Conservation (phyloP, 345 rosid species). For the Hibiscus syriacus region DNA sequence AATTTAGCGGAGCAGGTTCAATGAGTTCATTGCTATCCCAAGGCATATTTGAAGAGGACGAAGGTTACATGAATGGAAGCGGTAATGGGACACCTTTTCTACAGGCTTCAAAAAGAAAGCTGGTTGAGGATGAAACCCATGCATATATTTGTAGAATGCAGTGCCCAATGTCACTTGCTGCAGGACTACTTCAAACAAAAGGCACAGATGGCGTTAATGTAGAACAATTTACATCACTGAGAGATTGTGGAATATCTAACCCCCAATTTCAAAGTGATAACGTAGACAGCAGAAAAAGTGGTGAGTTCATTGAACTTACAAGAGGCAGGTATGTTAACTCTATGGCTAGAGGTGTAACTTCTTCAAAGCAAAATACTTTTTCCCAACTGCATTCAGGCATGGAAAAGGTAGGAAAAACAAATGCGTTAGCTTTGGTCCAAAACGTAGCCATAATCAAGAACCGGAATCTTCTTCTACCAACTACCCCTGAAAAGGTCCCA, state of each 20-base stretch:
- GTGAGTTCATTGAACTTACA: not conserved
- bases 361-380: conserved; percentile 15
- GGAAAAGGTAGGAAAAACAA: conserved; percentile 16
- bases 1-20: conserved; percentile 15
- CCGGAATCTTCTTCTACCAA: conserved; percentile 19
- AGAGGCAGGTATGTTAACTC: conserved; percentile 5
- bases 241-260: conserved; percentile 8
- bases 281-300: not conserved
- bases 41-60: conserved; percentile 16
- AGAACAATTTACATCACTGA: conserved; percentile 14
- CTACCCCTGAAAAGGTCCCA: conserved; percentile 25
- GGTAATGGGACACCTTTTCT: conserved; percentile 7
- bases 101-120: conserved; percentile 34
- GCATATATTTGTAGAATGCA: conserved; percentile 16
- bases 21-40: conserved; percentile 16
- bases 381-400: not conserved
- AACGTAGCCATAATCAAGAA: conserved; percentile 18
- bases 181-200: conserved; percentile 19
- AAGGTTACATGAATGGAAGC: conserved; percentile 19
- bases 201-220: conserved; percentile 11
- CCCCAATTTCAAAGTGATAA: conserved; percentile 5
- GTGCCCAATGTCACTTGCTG: conserved; percentile 18
- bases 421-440: conserved; percentile 9
- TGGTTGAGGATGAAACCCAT: conserved; percentile 24
- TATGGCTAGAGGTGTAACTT: conserved; percentile 10